phyloP scores from a whole-genome alignment of 441 rosid species.

The Euphorbia celastroides region DNA sequence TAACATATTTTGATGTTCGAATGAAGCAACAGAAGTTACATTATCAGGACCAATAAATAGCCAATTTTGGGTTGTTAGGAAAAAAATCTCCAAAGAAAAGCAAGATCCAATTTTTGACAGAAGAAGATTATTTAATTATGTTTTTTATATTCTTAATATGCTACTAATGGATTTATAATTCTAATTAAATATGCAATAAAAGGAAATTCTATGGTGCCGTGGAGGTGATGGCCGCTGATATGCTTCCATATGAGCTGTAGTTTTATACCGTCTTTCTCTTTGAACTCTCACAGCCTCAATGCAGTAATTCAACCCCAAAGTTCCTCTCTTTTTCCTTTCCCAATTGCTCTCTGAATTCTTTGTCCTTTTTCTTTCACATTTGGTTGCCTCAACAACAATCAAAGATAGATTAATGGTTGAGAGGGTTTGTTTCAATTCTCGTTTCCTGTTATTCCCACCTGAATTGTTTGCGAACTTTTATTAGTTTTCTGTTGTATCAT shows the following conservation, averaged over 20 bases:
- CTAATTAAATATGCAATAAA: neutral
- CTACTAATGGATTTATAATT: neutral
- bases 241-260: conserved; percentile 6
- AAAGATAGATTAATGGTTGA: conserved; percentile 14
- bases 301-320: conserved; percentile 15
- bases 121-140: neutral
- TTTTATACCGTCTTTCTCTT: conserved; percentile 6
- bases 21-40: neutral
- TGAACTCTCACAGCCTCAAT: conserved; percentile 10
- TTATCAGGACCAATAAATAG: neutral
- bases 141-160: neutral
- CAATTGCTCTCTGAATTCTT: neutral
- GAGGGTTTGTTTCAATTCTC: conserved; percentile 33
- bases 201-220: conserved; percentile 4
- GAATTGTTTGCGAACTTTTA: conserved; percentile 30
- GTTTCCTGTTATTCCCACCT: conserved; percentile 17
- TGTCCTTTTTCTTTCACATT: conserved; percentile 6
- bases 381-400: conserved; percentile 11
- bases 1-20: neutral
- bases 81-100: neutral
- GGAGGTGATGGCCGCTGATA: conserved; percentile 13
- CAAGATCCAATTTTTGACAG: neutral
- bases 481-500: conserved; percentile 15
- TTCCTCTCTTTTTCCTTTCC: neutral
- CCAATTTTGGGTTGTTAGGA: neutral